phyloP scores from a whole-genome alignment of 1,284 basidiomycete genomes.

The Pisolithus thermaeus region DNA sequence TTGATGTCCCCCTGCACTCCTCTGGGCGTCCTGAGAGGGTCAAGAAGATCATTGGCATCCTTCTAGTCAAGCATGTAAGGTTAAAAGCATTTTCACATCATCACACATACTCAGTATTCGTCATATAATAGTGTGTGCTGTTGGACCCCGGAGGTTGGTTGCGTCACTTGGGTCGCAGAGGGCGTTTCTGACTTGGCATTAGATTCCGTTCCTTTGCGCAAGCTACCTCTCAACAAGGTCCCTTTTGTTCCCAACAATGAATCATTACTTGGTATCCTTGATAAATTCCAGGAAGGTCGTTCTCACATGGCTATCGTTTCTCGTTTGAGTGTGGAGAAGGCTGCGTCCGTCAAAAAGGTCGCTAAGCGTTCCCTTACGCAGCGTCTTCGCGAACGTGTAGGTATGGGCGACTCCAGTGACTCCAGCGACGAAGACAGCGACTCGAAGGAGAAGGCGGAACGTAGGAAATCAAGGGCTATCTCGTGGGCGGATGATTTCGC shows the following conservation, averaged over 20 bases:
- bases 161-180: neutral
- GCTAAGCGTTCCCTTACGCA: constrained; percentile 64
- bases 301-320: constrained; percentile 91
- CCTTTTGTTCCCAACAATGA: constrained; percentile 84
- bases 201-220: constrained; percentile 76
- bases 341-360: constrained; percentile 31
- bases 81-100: neutral
- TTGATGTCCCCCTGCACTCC: constrained; percentile 29
- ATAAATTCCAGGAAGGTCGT: constrained; percentile 87
- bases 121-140: constrained; percentile 60
- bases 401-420: constrained; percentile 56
- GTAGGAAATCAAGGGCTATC: constrained; percentile 18
- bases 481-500: constrained; percentile 24
- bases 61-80: constrained; percentile 44
- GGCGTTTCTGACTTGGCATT: neutral
- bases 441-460: constrained; percentile 17
- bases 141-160: constrained; percentile 79
- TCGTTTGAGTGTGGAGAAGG: constrained; percentile 53
- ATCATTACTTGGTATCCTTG: constrained; percentile 80
- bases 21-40: constrained; percentile 25
- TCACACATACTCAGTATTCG: neutral
- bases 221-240: constrained; percentile 79
- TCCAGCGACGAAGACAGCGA: constrained; percentile 36
- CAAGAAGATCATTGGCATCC: constrained; percentile 48
- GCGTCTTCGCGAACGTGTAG: constrained; percentile 57